Evolutionary conservation across 106 monocot genomes (phyloP).

Genomic region (Amphibolis antarctica): DNA sequence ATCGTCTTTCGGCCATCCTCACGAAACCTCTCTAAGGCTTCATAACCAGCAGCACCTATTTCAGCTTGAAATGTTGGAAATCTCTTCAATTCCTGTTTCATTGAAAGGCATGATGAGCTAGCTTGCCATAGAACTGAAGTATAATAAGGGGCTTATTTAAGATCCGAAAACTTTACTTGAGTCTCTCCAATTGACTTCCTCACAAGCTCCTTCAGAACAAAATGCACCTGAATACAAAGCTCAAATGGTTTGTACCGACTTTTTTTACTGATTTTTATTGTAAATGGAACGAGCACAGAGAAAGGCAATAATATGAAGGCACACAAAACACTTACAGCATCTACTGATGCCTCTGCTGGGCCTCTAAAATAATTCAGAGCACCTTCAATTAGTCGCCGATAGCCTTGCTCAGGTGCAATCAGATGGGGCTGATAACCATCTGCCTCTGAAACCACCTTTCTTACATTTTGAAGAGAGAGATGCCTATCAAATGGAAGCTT

Average conservation of each 20-base stretch:
- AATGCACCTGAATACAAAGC: constrained; percentile 30
- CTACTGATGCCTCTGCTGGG: constrained; percentile 73
- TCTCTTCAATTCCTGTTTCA: constrained; percentile 61
- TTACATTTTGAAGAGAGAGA: constrained; percentile 63
- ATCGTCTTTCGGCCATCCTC: constrained; percentile 68
- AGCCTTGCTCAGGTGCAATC: constrained; percentile 80
- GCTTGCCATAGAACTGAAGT: background rate
- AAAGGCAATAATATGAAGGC: constrained; percentile 1
- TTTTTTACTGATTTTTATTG: background rate
- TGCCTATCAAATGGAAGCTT: constrained; percentile 70
- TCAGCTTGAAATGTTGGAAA: constrained; percentile 72
- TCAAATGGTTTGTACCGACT: background rate
- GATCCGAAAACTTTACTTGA: constrained; percentile 16
- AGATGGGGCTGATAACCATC: constrained; percentile 82
- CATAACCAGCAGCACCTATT: constrained; percentile 54
- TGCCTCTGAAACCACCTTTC: constrained; percentile 58
- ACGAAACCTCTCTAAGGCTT: constrained; percentile 60
- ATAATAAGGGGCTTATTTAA: background rate
- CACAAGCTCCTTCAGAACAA: constrained; percentile 45
- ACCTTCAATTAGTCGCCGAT: constrained; percentile 64
- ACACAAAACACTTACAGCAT: constrained; percentile 39
- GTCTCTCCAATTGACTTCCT: constrained; percentile 47
- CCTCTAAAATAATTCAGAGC: constrained; percentile 53
- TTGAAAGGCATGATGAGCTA: background rate
- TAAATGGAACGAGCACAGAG: background rate